Percentiles rank a stretch among this genome's conserved stretches.
Conservation (phyloP, 2,329 filamentous ascomycete species). For the Rhynchosporium secalis region DNA sequence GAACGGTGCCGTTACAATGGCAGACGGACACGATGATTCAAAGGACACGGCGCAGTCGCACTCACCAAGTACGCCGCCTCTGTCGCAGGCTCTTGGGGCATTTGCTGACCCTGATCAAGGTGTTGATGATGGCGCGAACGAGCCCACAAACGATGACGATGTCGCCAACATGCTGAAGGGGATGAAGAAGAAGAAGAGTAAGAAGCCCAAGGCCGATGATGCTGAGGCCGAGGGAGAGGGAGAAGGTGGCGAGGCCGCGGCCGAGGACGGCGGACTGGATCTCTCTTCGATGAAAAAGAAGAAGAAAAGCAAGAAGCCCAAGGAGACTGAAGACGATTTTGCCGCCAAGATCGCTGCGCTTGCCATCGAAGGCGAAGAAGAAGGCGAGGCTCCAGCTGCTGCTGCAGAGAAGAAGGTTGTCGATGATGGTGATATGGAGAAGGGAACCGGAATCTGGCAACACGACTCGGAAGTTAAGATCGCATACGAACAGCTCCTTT, state of each 20-base stretch:
- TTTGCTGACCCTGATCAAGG: conserved; percentile 52
- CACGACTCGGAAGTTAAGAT: conserved; percentile 52
- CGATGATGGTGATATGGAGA: conserved; percentile 41
- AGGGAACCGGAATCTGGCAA: conserved; percentile 43
- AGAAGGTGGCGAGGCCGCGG: conserved; percentile 57
- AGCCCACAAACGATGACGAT: conserved; percentile 49
- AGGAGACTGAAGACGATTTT: conserved; percentile 40
- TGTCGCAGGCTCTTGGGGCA: conserved; percentile 53
- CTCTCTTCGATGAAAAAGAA: conserved; percentile 42
- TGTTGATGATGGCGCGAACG: conserved; percentile 40
- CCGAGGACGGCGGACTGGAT: conserved; percentile 51
- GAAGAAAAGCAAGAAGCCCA: conserved; percentile 42
- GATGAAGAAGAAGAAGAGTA: conserved; percentile 86
- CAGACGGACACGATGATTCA: conserved; percentile 67
- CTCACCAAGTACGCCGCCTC: conserved; percentile 64
- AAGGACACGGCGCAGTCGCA: conserved; percentile 83
- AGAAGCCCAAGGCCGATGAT: conserved; percentile 66
- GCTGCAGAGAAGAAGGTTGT: conserved; percentile 30
- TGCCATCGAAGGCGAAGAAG: conserved; percentile 37
- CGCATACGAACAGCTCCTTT: conserved; percentile 81
- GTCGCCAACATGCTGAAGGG: conserved; percentile 68
- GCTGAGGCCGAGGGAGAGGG: conserved; percentile 60
- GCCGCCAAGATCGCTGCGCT: conserved; percentile 40
- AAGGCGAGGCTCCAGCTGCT: conserved; percentile 28
- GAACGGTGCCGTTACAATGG: conserved; percentile 81